phyloP scores from a whole-genome alignment of 2,329 filamentous ascomycete genomes.

The Byssochlamys sp. region DNA sequence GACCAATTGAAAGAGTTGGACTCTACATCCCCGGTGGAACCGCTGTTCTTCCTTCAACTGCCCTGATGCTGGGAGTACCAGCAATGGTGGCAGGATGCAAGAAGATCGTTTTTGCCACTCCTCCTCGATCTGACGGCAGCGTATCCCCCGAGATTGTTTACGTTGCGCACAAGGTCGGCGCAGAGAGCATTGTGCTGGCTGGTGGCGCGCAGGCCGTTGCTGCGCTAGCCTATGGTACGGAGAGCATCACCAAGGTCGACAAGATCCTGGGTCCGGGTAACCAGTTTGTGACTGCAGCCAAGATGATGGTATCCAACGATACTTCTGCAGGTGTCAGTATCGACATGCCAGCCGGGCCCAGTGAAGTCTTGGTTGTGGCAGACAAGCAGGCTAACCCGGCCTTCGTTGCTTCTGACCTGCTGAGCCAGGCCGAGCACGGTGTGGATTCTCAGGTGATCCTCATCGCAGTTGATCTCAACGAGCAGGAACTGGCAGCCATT shows the following conservation, averaged over 20 bases:
- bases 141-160: constrained; percentile 97
- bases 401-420: constrained; percentile 87
- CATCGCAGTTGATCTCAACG: constrained; percentile 70
- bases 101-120: constrained; percentile 86
- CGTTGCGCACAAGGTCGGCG: constrained; percentile 89
- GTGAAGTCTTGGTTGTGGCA: constrained; percentile 90
- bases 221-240: constrained; percentile 93
- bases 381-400: constrained; percentile 80
- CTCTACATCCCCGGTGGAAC: constrained; percentile 93
- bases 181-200: constrained; percentile 88
- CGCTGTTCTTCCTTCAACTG: constrained; percentile 90
- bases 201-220: constrained; percentile 92
- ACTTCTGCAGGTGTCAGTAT: constrained; percentile 91
- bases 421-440: constrained; percentile 94
- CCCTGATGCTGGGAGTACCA: constrained; percentile 94
- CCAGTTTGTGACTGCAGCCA: constrained; percentile 95
- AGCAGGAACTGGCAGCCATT: constrained; percentile 66
- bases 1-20: constrained; percentile 91
- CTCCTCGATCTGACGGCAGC: constrained; percentile 77
- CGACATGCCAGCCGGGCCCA: constrained; percentile 95
- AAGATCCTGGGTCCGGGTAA: constrained; percentile 97
- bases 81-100: constrained; percentile 95
- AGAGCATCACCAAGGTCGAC: constrained; percentile 90
- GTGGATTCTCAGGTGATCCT: constrained; percentile 91
- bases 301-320: constrained; percentile 97